Conservation (phyloP, 768 basidiomycete genomes). For the Crucibulum laeve region DNA sequence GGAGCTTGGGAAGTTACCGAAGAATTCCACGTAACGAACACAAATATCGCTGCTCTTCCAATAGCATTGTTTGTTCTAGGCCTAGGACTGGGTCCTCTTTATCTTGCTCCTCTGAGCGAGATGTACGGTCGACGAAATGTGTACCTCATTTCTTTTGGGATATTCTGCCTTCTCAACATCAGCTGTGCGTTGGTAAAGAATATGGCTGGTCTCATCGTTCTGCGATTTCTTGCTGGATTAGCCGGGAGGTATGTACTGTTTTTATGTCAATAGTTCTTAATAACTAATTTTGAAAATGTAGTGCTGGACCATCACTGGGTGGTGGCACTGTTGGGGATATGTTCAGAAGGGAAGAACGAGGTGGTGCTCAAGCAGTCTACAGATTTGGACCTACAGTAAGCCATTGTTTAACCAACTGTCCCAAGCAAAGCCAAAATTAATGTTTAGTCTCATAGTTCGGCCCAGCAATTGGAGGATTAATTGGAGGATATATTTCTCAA, state of each 20-base stretch:
- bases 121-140: neutral
- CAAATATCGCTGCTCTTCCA: neutral
- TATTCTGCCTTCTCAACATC: neutral
- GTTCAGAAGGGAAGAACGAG: neutral
- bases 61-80: neutral
- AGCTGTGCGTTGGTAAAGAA: neutral
- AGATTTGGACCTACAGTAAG: neutral
- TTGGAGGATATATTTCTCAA: neutral
- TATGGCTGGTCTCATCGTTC: neutral
- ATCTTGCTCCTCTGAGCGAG: neutral
- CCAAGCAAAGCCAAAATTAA: neutral
- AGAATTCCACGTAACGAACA: neutral
- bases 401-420: neutral
- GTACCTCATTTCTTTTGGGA: neutral
- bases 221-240: neutral
- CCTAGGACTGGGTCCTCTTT: neutral
- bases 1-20: conserved; percentile 1
- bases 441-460: neutral
- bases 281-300: neutral
- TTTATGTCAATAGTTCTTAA: neutral
- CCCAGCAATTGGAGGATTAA: neutral
- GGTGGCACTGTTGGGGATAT: neutral
- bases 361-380: neutral
- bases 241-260: neutral
- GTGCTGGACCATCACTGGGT: neutral